phyloP scores from a whole-genome alignment of 2,329 filamentous ascomycete genomes.

The Paecilomyces formosus region DNA sequence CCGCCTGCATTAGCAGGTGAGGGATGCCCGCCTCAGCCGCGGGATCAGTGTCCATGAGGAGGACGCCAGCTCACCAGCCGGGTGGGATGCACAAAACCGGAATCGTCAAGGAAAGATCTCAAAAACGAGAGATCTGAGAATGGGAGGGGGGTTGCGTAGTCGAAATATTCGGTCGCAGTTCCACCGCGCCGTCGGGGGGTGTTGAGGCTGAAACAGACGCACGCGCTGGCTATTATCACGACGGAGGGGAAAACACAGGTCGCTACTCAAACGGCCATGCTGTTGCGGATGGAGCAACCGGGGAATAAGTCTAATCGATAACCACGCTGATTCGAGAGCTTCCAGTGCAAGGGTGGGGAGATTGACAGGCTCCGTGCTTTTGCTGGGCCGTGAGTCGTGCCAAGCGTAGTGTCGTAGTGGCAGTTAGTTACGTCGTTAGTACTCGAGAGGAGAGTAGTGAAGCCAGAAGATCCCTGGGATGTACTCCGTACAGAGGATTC shows the following conservation, averaged over 20 bases:
- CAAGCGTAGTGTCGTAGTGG: background rate
- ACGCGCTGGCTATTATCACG: background rate
- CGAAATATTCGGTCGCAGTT: background rate
- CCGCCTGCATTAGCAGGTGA: slow-evolving; percentile 18
- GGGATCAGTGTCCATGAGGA: slow-evolving; percentile 24
- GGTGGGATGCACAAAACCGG: background rate
- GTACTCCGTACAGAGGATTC: too few species aligned
- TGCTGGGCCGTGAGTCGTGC: background rate
- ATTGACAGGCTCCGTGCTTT: background rate
- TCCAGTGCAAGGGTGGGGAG: background rate
- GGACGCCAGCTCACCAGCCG: slow-evolving; percentile 2
- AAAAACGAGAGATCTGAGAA: background rate
- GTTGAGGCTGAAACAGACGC: background rate
- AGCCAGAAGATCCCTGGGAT: background rate
- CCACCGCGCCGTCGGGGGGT: background rate
- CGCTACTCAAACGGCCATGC: background rate
- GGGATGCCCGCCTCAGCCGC: slow-evolving; percentile 14
- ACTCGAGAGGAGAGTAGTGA: background rate
- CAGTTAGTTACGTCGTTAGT: too few species aligned
- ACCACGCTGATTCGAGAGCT: background rate
- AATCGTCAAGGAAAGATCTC: background rate
- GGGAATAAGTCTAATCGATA: background rate
- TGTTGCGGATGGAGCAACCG: background rate
- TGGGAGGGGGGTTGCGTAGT: background rate
- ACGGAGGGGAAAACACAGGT: background rate